Evolutionary conservation across 2,329 filamentous ascomycete genomes (phyloP), one percentile per base, ranked within the genome.

Genomic region (Rhynchosporium graminicola): DNA sequence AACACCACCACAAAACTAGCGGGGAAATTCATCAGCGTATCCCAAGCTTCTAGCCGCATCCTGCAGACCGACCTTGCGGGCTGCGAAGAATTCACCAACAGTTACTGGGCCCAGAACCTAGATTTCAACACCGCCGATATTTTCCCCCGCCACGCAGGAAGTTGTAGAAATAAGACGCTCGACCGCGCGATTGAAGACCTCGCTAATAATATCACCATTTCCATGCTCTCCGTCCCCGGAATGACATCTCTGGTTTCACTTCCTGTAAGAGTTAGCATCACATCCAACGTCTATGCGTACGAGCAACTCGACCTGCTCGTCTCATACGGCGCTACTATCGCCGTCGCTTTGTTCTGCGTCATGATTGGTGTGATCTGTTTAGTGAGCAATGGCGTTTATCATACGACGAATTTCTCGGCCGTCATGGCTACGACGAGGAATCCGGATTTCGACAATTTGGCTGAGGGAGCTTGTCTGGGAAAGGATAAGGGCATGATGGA

Each of bases 131-230:
- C 57, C 28, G 56, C 43, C 2, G 61, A 50, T 20, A 29, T 57
- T 2, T 40, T 56, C 12, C 54, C 59, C 40, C 45, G 33, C 5
- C 38, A 59, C 36, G 45, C 62, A 2, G 65, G 63, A 54, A 61
- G 63, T 57, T 70, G 69, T 42, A 61, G 69, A 7, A 70, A 70
- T 29, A 15, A 58, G 9, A 67, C 61, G 0, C 43, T 70, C 6
- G 12, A 51, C 3, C 50, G 42, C 20, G 67, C 64, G 4, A 59
- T 71, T 5, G 64, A 70, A 48, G 68, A 70, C 43, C 51, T 70
- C 0, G 59, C 64, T 13, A 65, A 67, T 29, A 70, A 70, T 10
- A 66, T 71, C 36, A 69, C 65, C n/a, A 69, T 71, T n/a, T 63
- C 61, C 51, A 61, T 68, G 60, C 58, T 68, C 26, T 28, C 20